Evolutionary conservation across 768 basidiomycete genomes (phyloP).

Genomic region (Termitomyces sp.): DNA sequence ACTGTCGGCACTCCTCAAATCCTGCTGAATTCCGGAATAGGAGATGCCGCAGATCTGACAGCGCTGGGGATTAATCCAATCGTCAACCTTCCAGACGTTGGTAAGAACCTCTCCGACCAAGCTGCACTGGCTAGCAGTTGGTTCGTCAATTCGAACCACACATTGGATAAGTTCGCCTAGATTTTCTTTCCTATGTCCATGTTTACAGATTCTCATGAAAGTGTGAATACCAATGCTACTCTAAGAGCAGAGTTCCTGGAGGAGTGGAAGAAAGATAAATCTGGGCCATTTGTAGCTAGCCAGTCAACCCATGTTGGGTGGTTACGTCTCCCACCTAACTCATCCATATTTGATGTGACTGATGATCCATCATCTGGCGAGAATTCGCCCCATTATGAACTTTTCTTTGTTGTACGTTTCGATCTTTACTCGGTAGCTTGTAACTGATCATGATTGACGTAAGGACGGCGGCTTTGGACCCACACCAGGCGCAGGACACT

Average conservation of each 20-base stretch:
- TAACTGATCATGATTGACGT: background rate
- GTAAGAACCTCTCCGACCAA: constrained; percentile 25
- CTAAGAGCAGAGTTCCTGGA: constrained; percentile 11
- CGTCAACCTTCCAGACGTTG: constrained; percentile 22
- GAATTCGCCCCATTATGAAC: constrained; percentile 12
- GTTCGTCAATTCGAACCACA: constrained; percentile 22
- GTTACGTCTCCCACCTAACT: constrained; percentile 15
- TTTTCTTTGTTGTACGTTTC: background rate
- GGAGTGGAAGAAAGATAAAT: constrained; percentile 14
- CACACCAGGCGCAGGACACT: background rate
- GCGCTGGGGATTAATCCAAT: constrained; percentile 18
- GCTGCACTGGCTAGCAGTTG: constrained; percentile 16
- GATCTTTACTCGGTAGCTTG: too few species aligned
- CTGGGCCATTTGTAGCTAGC: constrained; percentile 17
- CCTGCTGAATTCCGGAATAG: constrained; percentile 29
- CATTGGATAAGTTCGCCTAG: constrained; percentile 10
- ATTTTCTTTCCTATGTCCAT: background rate
- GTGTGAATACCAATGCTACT: constrained; percentile 6
- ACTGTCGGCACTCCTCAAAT: constrained; percentile 27
- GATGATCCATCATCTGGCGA: constrained; percentile 23
- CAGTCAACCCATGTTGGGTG: constrained; percentile 17
- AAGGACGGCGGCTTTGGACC: background rate
- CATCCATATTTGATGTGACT: constrained; percentile 9
- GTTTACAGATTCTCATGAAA: background rate
- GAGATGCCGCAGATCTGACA: constrained; percentile 15